Evolutionary conservation across 495 filamentous ascomycete genomes (phyloP).

Genomic region (Annulohypoxylon moriforme): DNA sequence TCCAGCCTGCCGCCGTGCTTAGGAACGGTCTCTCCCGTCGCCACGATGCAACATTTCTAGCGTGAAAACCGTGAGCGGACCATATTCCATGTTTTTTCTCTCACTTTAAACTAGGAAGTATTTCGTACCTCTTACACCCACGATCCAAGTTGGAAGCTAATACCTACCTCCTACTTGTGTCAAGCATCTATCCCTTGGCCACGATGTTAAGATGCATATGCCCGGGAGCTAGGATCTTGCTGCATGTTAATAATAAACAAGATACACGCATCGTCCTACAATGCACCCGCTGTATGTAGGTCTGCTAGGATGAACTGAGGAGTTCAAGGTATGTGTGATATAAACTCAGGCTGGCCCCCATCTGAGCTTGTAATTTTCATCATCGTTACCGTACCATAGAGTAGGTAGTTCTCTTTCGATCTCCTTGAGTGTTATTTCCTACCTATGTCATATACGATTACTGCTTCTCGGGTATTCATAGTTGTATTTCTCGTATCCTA

Average conservation of each 20-base stretch:
- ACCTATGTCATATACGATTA: constrained; percentile 1
- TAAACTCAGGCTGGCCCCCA: constrained; percentile 27
- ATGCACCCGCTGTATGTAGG: not conserved
- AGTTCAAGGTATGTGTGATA: constrained; percentile 13
- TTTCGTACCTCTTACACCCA: no score
- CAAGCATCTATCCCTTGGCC: constrained; percentile 26
- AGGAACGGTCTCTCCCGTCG: constrained; percentile 25
- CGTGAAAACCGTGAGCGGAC: constrained; percentile 14
- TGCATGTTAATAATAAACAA: constrained; percentile 8
- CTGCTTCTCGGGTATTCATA: not conserved
- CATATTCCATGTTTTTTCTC: constrained; percentile 15
- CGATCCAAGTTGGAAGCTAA: constrained; percentile 7
- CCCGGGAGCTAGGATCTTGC: constrained; percentile 20
- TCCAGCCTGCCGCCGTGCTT: constrained; percentile 10
- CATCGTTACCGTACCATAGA: constrained; percentile 14
- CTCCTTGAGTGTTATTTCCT: constrained; percentile 24
- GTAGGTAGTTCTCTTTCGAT: constrained; percentile 1
- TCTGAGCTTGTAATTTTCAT: not conserved
- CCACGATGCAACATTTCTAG: constrained; percentile 37
- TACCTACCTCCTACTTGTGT: no score
- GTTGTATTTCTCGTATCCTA: constrained; percentile 12
- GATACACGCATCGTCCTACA: constrained; percentile 7
- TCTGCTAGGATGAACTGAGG: not conserved
- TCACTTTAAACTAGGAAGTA: not conserved
- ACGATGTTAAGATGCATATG: constrained; percentile 19